Base-by-base conservation (phyloP, 768 basidiomycete species). In the Termitomyces titanicus region DNA sequence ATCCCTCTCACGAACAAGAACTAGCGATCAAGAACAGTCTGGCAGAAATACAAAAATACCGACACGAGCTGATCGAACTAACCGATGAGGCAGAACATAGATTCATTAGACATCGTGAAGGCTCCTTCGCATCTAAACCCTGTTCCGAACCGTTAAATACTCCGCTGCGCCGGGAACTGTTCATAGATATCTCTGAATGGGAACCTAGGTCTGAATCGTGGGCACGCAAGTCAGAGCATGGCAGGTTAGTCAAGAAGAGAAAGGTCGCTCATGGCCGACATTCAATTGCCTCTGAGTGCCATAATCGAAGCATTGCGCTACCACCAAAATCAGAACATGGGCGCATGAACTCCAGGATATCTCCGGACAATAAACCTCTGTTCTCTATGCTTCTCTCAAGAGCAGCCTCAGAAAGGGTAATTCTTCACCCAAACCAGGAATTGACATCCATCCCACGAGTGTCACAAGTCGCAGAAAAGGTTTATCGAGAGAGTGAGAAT, bases 21-120 rank as follows among this genome's bases (percentile, higher is more conserved):
- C 48, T 66, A 10, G 58, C 54, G 10, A 48, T 54, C 20, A 54
- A 50, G 29, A 47, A 63, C 34, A 63, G 66, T 51, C 51, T 50
- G 43, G 40, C 59, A 12, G 64, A 67, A 38, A 57, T 75, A 44
- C 66, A 68, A 50, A 58, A 61, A 29, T 73, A 76, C 57, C 73
- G 74, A n/a, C 64, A 63, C 29, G 62, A 71, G 46, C 63, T 83
- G 17, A 76, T 83, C 51, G 72, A 73, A 33, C 61, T 65, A 15
- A 74, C 81, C 17, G 83, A 83, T 25, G 72, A 72, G n/a, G 81
- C 81, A 11, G 83, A 85, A 64, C 62, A 67, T 35, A 70, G 73
- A 39, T 81, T 77, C 54, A 79, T 78, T 35, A 76, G 74, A 27
- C 49, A 63, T 20, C 52, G 46, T 18, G 31, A 9, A 29, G n/a